Percentiles rank a stretch among this genome's conserved stretches.
phyloP scores from a whole-genome alignment of 306 rosid genomes.

The Styphnolobium japonicum region DNA sequence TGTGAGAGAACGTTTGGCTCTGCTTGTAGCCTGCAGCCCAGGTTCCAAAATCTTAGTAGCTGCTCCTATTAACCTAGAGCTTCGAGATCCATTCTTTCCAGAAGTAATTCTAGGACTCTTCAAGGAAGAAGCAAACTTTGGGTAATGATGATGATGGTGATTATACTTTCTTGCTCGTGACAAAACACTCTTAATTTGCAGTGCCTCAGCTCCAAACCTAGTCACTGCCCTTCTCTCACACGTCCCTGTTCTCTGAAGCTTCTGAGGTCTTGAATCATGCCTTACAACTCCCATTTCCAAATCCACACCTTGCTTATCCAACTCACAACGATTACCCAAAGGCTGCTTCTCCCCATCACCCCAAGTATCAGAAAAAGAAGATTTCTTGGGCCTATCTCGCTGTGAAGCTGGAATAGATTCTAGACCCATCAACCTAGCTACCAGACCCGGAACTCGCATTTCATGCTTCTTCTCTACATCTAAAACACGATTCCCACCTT shows the following conservation, averaged over 20 bases:
- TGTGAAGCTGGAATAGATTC: conserved; percentile 58
- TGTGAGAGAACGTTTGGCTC: conserved; percentile 50
- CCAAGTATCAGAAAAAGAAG: conserved; percentile 35
- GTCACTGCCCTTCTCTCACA: conserved; percentile 50
- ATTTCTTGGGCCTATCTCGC: conserved; percentile 44
- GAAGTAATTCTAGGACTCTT: conserved; percentile 60
- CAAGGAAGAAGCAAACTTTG: conserved; percentile 49
- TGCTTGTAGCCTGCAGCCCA: conserved; percentile 57
- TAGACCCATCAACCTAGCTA: conserved; percentile 82
- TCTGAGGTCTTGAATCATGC: conserved; percentile 67
- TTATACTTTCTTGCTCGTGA: conserved; percentile 51
- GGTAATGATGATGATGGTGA: conserved; percentile 28
- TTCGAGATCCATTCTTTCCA: conserved; percentile 42
- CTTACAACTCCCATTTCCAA: conserved; percentile 38
- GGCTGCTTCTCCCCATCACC: conserved; percentile 25
- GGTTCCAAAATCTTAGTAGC: conserved; percentile 82
- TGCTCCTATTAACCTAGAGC: conserved; percentile 68
- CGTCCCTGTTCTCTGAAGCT: conserved; percentile 55
- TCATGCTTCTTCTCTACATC: conserved; percentile 47
- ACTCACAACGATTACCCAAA: background rate
- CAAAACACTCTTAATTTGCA: conserved; percentile 67
- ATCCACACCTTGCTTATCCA: conserved; percentile 26
- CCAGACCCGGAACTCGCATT: conserved; percentile 57
- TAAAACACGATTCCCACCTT: conserved; percentile 25
- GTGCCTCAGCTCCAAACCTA: conserved; percentile 60